Evolutionary conservation across 2,329 filamentous ascomycete genomes (phyloP).

Genomic region (Fusarium sp.): DNA sequence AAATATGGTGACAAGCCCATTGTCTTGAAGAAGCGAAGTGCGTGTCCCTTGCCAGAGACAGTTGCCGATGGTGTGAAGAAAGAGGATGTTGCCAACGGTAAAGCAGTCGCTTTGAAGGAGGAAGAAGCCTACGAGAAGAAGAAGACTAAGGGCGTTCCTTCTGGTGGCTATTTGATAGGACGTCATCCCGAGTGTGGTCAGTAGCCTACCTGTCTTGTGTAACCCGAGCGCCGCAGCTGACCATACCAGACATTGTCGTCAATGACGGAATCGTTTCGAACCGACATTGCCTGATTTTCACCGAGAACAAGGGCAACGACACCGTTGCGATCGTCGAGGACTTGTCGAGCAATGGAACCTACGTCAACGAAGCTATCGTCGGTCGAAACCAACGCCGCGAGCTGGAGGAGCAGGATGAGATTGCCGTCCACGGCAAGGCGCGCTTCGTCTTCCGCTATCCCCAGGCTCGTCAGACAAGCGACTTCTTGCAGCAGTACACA

Average conservation of each 20-base stretch:
- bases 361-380: conserved; percentile 89
- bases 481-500: conserved; percentile 85
- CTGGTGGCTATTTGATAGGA: conserved; percentile 89
- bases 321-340: conserved; percentile 84
- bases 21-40: conserved; percentile 76
- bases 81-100: conserved; percentile 52
- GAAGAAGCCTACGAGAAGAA: conserved; percentile 68
- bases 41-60: conserved; percentile 68
- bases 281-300: conserved; percentile 75
- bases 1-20: conserved; percentile 70
- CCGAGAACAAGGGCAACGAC: conserved; percentile 64
- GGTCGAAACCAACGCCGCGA: conserved; percentile 92
- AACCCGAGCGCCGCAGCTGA: conserved; percentile 8
- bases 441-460: conserved; percentile 94
- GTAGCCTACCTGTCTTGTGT: conserved; percentile 44
- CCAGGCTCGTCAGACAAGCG: conserved; percentile 72
- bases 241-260: conserved; percentile 68
- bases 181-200: conserved; percentile 92
- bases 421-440: conserved; percentile 83
- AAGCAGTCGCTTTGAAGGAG: conserved; percentile 60
- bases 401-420: conserved; percentile 87
- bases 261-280: conserved; percentile 86
- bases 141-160: conserved; percentile 67
- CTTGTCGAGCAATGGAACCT: conserved; percentile 94
- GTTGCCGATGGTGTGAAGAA: conserved; percentile 49